A percentile compares a stretch with the other conserved stretches of the same genome.
Conservation (phyloP, 1,139 yeast genomes). For the Fermentozyma sake region DNA sequence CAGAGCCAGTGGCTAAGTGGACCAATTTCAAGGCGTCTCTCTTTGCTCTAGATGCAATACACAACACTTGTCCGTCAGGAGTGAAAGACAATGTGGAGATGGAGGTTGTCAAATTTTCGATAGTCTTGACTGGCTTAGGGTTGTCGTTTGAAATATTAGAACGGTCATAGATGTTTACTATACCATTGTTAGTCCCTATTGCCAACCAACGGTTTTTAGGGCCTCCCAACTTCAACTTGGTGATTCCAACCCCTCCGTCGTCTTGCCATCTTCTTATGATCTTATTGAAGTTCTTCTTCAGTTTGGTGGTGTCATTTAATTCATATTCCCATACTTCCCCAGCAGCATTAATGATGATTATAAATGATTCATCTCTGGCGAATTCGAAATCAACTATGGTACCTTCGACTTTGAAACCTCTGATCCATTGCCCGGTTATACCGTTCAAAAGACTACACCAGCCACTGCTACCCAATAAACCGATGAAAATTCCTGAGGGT, state of each 20-base stretch:
- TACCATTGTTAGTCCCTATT: slow-evolving; percentile 82
- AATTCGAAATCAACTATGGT: slow-evolving; percentile 77
- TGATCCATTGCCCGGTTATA: slow-evolving; percentile 75
- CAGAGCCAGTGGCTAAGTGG: slow-evolving; percentile 84
- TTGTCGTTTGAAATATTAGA: slow-evolving; percentile 14
- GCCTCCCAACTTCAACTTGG: slow-evolving; percentile 79
- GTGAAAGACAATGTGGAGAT: slow-evolving; percentile 73
- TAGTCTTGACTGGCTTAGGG: slow-evolving; percentile 49
- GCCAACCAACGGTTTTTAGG: slow-evolving; percentile 78
- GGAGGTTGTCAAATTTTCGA: slow-evolving; percentile 80
- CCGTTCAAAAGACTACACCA: slow-evolving; percentile 84
- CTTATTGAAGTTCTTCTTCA: slow-evolving; percentile 24
- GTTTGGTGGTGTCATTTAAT: slow-evolving; percentile 23
- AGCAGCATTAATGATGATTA: slow-evolving; percentile 65
- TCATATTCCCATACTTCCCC: slow-evolving; percentile 94
- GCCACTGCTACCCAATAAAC: slow-evolving; percentile 79
- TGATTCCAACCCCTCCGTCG: slow-evolving; percentile 80
- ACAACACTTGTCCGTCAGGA: slow-evolving; percentile 84
- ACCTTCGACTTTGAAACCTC: slow-evolving; percentile 87
- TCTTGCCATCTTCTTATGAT: slow-evolving; percentile 76
- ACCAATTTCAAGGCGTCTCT: slow-evolving; percentile 84
- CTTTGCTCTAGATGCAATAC: slow-evolving; percentile 80
- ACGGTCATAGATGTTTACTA: slow-evolving; percentile 83
- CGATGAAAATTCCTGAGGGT: slow-evolving; percentile 65
- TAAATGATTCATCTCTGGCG: slow-evolving; percentile 46